Evolutionary conservation across 2,329 filamentous ascomycete species (phyloP), one percentile per base, ranked within the genome.

Genomic region (Cladophialophora bantiana): DNA sequence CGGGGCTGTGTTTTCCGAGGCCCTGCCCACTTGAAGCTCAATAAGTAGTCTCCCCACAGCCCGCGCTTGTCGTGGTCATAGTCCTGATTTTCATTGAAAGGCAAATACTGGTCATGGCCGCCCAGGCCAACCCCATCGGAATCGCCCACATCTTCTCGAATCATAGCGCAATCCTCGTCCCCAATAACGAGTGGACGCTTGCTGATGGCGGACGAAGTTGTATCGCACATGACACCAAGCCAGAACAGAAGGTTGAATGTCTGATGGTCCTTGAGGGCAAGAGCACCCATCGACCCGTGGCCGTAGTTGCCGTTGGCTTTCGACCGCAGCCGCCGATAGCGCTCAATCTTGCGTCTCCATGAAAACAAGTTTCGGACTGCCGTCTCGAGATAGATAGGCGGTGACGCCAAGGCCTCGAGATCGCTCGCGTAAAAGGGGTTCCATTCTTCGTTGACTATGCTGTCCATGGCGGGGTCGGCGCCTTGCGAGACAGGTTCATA

Each of bases 181-280:
- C 79, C 79, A 6, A 83, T 77, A 1, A 83, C 79, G 0, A 82
- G 71, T 1, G 81, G 80, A 1, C 81, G 79, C 54, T 80, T 78
- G 59, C 83, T 80, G 78, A 88, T 85, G 0, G 84, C 84, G 0
- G 86, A 81, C 0, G 84, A 85, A 7, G 87, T 75, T 0, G 85
- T 88, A 71, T 88, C 85, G 55, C 86, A 84, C 85, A 88, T 88
- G 55, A 87, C 77, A 0, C 83, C 83, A 13, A 88, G 77, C 86
- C 86, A 88, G 71, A 85, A 87, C 1, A 88, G 72, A 7, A 88
- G 75, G 13, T 83, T 80, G 35, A 88, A 78, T 0, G 86, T 87
- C 12, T 80, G 77, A 26, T 77, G 75, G 74, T 83, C 77, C 20
- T 79, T 77, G 12, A 66, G 58, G 7, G 62, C 55, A 32, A 69